These are phyloP conservation scores for Penicillium hordei DNA, from an alignment of 2,329 filamentous ascomycete species.

Conservation along the genomic window DNA sequence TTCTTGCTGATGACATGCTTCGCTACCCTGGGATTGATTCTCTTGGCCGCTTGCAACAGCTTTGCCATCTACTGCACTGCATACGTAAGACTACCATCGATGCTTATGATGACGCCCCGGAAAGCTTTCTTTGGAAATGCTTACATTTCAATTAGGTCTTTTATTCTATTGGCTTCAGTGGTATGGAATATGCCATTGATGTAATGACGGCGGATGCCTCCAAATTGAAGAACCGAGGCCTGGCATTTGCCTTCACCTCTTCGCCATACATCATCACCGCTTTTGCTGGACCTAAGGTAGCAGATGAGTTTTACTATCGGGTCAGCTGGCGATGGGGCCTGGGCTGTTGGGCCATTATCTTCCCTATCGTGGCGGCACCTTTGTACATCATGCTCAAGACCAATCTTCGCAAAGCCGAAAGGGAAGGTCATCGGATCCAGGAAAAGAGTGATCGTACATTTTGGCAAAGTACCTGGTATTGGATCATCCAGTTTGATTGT, in stretches of 20 bases:
- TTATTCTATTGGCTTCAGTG: slow-evolving; percentile 58
- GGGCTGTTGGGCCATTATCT: slow-evolving; percentile 59
- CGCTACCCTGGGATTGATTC: slow-evolving; percentile 50
- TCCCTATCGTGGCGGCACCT: slow-evolving; percentile 54
- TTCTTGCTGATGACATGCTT: slow-evolving; percentile 48
- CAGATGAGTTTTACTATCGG: slow-evolving; percentile 49
- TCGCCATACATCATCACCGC: slow-evolving; percentile 63
- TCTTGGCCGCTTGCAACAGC: slow-evolving; percentile 60
- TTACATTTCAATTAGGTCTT: slow-evolving; percentile 43
- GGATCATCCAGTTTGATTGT: slow-evolving; percentile 59
- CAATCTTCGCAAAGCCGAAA: slow-evolving; percentile 56
- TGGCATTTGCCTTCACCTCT: slow-evolving; percentile 60
- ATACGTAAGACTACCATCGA: slow-evolving; percentile 28
- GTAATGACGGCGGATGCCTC: slow-evolving; percentile 65
- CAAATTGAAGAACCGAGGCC: slow-evolving; percentile 57
- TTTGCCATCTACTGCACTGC: slow-evolving; percentile 61
- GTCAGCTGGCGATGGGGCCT: slow-evolving; percentile 61
- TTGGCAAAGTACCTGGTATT: slow-evolving; percentile 49
- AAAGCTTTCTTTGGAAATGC: background rate
- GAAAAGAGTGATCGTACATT: slow-evolving; percentile 44
- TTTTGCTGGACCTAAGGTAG: slow-evolving; percentile 54
- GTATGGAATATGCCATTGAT: slow-evolving; percentile 56
- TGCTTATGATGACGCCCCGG: too few relatives aligned
- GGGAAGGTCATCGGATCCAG: slow-evolving; percentile 51
- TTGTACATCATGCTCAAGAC: slow-evolving; percentile 52